phyloP scores from a whole-genome alignment of 768 basidiomycete species.

The Xanthoconium purpureum region DNA sequence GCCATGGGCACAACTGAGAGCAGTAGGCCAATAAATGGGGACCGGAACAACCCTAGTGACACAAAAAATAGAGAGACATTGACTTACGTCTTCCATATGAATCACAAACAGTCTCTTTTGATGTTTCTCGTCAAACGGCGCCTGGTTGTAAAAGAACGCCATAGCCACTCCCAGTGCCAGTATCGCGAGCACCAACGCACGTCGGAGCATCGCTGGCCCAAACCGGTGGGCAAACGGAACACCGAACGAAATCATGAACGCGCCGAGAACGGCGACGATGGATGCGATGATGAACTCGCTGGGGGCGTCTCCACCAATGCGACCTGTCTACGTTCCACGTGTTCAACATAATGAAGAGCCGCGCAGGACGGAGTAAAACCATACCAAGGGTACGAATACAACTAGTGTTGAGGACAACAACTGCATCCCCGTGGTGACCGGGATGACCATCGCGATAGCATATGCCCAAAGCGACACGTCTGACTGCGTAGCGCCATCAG shows the following conservation, averaged over 20 bases:
- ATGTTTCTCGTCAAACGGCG: slow-evolving; percentile 79
- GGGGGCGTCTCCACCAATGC: slow-evolving; percentile 78
- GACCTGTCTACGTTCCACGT: slow-evolving; percentile 59
- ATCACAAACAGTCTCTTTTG: slow-evolving; percentile 85
- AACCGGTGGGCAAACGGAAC: slow-evolving; percentile 77
- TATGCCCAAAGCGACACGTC: slow-evolving; percentile 61
- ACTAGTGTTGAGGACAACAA: slow-evolving; percentile 63
- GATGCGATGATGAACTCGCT: slow-evolving; percentile 87
- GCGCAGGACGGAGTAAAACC: slow-evolving; percentile 16
- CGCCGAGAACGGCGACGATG: slow-evolving; percentile 57
- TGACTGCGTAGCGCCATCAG: slow-evolving; percentile 17
- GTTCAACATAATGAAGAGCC: slow-evolving; percentile 1
- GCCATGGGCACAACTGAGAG: too few species aligned
- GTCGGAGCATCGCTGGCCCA: slow-evolving; percentile 39
- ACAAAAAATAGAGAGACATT: too few species aligned
- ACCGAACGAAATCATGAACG: slow-evolving; percentile 56
- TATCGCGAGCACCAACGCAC: slow-evolving; percentile 42
- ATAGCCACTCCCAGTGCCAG: slow-evolving; percentile 49
- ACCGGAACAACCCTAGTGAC: too few species aligned
- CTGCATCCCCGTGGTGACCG: slow-evolving; percentile 56
- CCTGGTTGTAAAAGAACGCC: slow-evolving; percentile 55
- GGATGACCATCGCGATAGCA: slow-evolving; percentile 53
- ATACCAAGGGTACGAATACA: slow-evolving; percentile 86
- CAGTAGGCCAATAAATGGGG: too few species aligned
- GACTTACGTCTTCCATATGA: slow-evolving; percentile 79